Percentiles rank a stretch among this genome's conserved stretches.
Evolutionary conservation across 371 early-diverging fungal species (phyloP).

Genomic region (Mucor racemosus): DNA sequence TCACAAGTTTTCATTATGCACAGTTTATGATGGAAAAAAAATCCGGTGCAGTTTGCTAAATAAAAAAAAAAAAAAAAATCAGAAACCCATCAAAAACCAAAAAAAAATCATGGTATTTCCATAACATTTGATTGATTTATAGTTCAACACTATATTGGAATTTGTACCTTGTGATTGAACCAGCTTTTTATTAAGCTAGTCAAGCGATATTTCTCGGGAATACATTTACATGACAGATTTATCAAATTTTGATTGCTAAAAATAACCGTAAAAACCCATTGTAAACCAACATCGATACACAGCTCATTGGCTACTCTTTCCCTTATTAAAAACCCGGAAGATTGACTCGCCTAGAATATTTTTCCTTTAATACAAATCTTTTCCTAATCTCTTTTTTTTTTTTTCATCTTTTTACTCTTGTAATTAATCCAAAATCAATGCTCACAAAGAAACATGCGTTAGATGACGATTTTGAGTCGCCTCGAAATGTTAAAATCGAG

Average conservation of each 20-base stretch:
- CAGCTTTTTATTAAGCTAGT: neutral
- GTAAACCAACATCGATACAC: neutral
- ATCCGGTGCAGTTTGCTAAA: neutral
- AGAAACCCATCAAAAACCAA: neutral
- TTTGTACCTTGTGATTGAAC: too few relatives aligned
- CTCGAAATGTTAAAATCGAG: slow-evolving; percentile 33
- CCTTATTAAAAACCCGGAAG: neutral
- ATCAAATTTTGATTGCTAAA: neutral
- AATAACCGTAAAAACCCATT: neutral
- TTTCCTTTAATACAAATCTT: neutral
- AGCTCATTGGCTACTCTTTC: neutral
- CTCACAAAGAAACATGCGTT: slow-evolving; percentile 16
- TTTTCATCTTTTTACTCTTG: neutral
- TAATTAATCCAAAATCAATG: neutral
- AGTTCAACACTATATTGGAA: too few relatives aligned
- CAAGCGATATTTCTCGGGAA: neutral
- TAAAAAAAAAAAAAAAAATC: neutral
- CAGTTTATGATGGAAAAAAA: neutral
- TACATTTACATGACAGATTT: neutral
- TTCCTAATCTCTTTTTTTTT: neutral
- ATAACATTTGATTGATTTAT: neutral
- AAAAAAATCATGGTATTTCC: neutral
- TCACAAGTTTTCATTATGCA: slow-evolving; percentile 4
- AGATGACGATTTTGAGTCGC: slow-evolving; percentile 28
- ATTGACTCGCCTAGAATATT: neutral